Evolutionary conservation across 2,329 filamentous ascomycete genomes (phyloP), one percentile per base, ranked within the genome.

Genomic region (Cordyceps pruinosa): DNA sequence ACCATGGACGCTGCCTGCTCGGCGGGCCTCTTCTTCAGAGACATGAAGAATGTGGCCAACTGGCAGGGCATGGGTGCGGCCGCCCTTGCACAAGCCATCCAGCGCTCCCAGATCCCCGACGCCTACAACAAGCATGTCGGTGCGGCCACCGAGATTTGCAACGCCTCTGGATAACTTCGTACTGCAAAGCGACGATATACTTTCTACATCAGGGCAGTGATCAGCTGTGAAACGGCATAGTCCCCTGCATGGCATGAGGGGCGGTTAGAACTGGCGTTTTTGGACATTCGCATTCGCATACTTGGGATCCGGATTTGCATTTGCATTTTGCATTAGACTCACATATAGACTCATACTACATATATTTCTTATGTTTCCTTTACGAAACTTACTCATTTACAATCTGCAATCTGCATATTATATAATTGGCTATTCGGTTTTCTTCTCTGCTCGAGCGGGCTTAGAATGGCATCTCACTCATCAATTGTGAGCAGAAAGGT

Each of bases 1-100:
- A 51, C 47, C 52, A 61, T 61, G 60, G 44, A 59, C 25, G 55
- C 58, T 2, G 56, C 34, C 19, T 61, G 60, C 58, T 59, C 58
- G 13, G 55, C 60, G 4, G 48, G 55, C 4, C 47, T 56, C 10
- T 61, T 61, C 58, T 39, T 59, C 35, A 37, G 19, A 0, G 42
- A 41, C 8, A 57, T 61, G 47, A 58, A 51, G 46, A 6, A 2
- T 1, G 23, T 61, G 19, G 32, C 34, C 19, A 39, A 48, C 30
- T 61, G 60, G 60, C 12, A 54, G 37, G 39, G 15, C 26, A 61
- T 59, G 55, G 37, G 34, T 19, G 30, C 58, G 15, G 51, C 53
- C 3, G 25, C 21, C 6, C 53, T 56, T 2, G 12, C n/a, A 13
- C 53, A 56, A 25, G 44, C 42, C 2, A 41, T 56, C 21, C 53